Base-by-base conservation (phyloP, 1,284 basidiomycete species). In the Ustanciosporium gigantosporum region DNA sequence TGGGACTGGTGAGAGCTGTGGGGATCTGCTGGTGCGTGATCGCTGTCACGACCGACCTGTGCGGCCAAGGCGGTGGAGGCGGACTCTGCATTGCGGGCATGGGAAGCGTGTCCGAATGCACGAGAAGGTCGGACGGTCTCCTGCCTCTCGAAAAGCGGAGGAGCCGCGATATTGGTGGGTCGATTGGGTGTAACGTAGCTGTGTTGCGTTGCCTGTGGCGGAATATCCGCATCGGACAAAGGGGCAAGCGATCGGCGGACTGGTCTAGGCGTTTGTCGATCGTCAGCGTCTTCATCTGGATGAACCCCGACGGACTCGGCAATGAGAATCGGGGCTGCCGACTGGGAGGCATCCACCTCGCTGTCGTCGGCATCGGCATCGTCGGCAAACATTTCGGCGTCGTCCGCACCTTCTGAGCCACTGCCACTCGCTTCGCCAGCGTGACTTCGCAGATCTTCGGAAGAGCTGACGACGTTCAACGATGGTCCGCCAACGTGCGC, bases 401-500 rank as follows among this genome's bases (percentile, higher is more conserved):
- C 73, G 34, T 72, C 73, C 1, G 66, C 67, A 23, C 70, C 66
- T 15, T 75, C 73, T 36, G 70, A 73, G 6, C 70, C 71, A 37
- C 73, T 74, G 6, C 58, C 72, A 25, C 66, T 69, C 7, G 66
- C 68, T 34, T 65, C 66, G 11, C 48, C 58, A 4, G 45, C 47
- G 16, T 58, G 49, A 27, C 44, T 53, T 14, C 53, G 27, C 14
- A 71, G 37, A 31, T 71, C 69, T 32, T 71, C 69, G 4, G 55
- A 42, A 6, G 69, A 68, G 44, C 55, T 58, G 14, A 53, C 47
- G n/a, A 42, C 58, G 2, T 42, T 61, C 9, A 66, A 25, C 25
- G 31, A 21, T 20, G 25, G 14, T 9, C 39, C 44, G 23, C 32
- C 39, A 4, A 40, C 39, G 21, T 40, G 40, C 2, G 44, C 37